Percentiles rank a stretch among this genome's conserved stretches.
phyloP scores from a whole-genome alignment of 148 eudicot genomes.

The Persicaria maculosa region DNA sequence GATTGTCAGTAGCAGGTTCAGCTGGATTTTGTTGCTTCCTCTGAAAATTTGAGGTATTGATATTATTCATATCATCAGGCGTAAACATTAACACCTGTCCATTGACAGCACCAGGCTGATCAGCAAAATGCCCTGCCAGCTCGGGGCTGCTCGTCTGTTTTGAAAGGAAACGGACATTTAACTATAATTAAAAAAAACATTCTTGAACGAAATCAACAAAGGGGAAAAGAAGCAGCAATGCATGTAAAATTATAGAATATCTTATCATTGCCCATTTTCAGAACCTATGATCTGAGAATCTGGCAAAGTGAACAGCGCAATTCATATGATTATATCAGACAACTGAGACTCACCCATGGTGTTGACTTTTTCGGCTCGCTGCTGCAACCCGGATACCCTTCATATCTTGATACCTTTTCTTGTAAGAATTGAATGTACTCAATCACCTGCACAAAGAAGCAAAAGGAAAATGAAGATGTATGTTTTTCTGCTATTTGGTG shows the following conservation, averaged over 20 bases:
- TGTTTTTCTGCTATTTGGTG: neutral
- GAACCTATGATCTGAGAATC: neutral
- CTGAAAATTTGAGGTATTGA: conserved; percentile 27
- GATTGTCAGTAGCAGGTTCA: conserved; percentile 32
- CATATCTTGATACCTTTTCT: conserved; percentile 75
- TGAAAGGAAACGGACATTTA: neutral
- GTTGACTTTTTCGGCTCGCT: conserved; percentile 48
- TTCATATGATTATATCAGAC: neutral
- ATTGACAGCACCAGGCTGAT: conserved; percentile 38
- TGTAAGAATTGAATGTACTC: conserved; percentile 85
- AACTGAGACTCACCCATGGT: conserved; percentile 46
- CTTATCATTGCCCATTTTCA: neutral
- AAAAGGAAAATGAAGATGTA: neutral
- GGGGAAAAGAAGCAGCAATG: neutral
- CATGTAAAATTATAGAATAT: neutral
- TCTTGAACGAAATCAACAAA: neutral
- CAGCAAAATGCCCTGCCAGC: conserved; percentile 38
- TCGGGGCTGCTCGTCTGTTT: conserved; percentile 45
- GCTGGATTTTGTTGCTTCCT: conserved; percentile 29
- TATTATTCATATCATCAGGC: conserved; percentile 35
- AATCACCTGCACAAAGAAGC: conserved; percentile 49
- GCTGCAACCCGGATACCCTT: conserved; percentile 73
- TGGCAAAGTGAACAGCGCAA: neutral
- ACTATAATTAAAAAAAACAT: neutral
- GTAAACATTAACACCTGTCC: conserved; percentile 38